Evolutionary conservation across 2,329 filamentous ascomycete species (phyloP), one percentile per base, ranked within the genome.

Genomic region (Trichoderma endophyticum): DNA sequence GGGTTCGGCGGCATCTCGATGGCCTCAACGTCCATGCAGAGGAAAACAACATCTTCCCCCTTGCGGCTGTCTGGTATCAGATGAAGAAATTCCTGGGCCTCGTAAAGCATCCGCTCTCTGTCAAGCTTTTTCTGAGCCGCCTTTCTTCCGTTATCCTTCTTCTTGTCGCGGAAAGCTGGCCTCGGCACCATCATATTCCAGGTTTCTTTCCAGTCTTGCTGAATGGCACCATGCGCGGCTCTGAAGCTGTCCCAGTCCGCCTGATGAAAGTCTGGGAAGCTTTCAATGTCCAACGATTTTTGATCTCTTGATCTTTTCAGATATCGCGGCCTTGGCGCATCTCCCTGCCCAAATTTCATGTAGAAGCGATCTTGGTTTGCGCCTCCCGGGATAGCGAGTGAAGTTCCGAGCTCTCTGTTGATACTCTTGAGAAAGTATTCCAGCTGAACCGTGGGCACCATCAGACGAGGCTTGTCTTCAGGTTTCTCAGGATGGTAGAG

Each of bases 11-110:
- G 84, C 26, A 83, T 82, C 80, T 99, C 96, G 72, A 91, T 93
- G 1, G 91, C 90, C 80, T 99, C 96, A 36, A 96, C 84, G 76
- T 99, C 96, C 59, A 98, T 85, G 73, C 88, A 90, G 72, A 97
- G 84, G 75, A 98, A 92, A 8, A 97, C 85, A 6, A 78, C 75
- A 26, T 78, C 73, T 26, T 6, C 3, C 8, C 71, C 62, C 7
- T 65, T 72, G 1, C 64, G 62, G 4, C 70, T 51, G 9, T 70
- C 74, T 21, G 70, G 48, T 51, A 24, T 71, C 4, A 97, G 82
- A 4, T 93, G 93, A 1, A 97, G 86, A 76, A 93, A 93, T 66
- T 88, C 84, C 78, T 95, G 91, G 8, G 88, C 84, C 60, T 91
- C 86, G 75, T 89, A 89, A 73, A 93, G 83, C 76, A 89, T 86